Evolutionary conservation across 2,329 filamentous ascomycete genomes (phyloP).

Genomic region (Dendryphion nanum): DNA sequence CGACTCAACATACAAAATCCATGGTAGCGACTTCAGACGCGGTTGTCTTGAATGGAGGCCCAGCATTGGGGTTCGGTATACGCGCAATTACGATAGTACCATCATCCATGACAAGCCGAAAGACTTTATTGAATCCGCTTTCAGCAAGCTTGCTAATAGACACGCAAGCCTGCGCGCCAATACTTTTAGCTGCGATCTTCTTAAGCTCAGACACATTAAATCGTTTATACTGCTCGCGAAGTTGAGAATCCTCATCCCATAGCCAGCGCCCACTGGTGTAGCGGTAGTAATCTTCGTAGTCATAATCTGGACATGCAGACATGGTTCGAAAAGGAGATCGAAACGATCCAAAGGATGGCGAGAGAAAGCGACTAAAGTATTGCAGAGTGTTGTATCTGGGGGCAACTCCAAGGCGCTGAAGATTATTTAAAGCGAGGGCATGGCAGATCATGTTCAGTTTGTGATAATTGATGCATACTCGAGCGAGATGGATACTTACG

Average conservation of each 20-base stretch:
- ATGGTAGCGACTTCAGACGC: conserved; percentile 21
- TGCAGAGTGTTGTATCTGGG: too few relatives aligned
- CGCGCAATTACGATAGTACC: conserved; percentile 13
- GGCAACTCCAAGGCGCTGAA: too few relatives aligned
- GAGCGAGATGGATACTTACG: too few relatives aligned
- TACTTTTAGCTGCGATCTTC: conserved; percentile 26
- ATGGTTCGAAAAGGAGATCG: too few relatives aligned
- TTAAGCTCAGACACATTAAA: conserved; percentile 39
- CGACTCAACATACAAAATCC: conserved; percentile 18
- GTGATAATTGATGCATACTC: too few relatives aligned
- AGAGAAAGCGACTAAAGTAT: too few relatives aligned
- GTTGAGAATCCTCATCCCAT: conserved; percentile 27
- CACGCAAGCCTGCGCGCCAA: conserved; percentile 30
- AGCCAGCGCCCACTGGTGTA: background rate
- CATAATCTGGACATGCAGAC: too few relatives aligned
- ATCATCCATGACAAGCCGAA: conserved; percentile 23
- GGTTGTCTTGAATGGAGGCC: conserved; percentile 4
- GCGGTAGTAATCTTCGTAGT: too few relatives aligned
- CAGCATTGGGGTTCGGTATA: conserved; percentile 17
- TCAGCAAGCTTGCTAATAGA: conserved; percentile 33
- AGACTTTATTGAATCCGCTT: conserved; percentile 25
- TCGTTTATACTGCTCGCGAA: conserved; percentile 28
- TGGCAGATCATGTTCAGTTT: too few relatives aligned
- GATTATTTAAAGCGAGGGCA: too few relatives aligned
- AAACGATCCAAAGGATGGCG: too few relatives aligned